These are phyloP conservation scores for Caloboletus firmus DNA, from an alignment of 1,284 basidiomycete species.

Conservation along the genomic window DNA sequence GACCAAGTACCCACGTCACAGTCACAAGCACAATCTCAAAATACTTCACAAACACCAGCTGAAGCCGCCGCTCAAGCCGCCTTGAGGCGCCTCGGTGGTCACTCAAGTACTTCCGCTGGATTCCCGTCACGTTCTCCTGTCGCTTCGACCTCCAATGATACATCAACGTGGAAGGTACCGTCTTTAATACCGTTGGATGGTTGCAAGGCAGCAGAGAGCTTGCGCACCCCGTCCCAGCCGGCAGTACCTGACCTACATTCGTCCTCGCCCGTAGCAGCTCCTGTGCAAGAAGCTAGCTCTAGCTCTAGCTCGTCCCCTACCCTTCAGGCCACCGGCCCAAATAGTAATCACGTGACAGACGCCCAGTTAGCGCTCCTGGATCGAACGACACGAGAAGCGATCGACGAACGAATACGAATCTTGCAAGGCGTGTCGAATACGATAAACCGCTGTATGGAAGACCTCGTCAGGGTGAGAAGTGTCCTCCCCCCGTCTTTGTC, in stretches of 20 bases:
- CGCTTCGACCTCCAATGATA: slow-evolving; percentile 11
- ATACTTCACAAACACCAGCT: slow-evolving; percentile 31
- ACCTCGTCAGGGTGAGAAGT: slow-evolving; percentile 73
- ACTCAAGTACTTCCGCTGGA: slow-evolving; percentile 2
- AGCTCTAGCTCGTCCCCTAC: background rate
- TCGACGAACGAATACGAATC: slow-evolving; percentile 78
- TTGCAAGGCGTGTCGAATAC: slow-evolving; percentile 72
- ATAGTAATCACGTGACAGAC: slow-evolving; percentile 48
- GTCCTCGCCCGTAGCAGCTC: background rate
- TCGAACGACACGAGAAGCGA: slow-evolving; percentile 67
- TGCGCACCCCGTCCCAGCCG: slow-evolving; percentile 4
- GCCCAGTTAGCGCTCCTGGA: slow-evolving; percentile 63
- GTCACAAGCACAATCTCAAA: slow-evolving; percentile 16
- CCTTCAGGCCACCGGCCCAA: background rate
- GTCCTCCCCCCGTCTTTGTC: slow-evolving; percentile 48
- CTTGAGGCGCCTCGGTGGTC: slow-evolving; percentile 36
- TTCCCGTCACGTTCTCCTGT: slow-evolving; percentile 2
- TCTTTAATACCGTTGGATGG: slow-evolving; percentile 55
- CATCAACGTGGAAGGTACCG: slow-evolving; percentile 39
- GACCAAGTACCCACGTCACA: slow-evolving; percentile 12
- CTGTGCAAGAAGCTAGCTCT: background rate
- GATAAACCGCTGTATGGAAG: slow-evolving; percentile 71
- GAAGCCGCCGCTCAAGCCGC: slow-evolving; percentile 50
- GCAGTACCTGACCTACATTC: background rate
- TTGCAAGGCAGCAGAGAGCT: slow-evolving; percentile 3